Percentiles rank a stretch among this genome's conserved stretches.
Evolutionary conservation across 495 filamentous ascomycete species (phyloP).

Genomic region (Penicillium coffeae): DNA sequence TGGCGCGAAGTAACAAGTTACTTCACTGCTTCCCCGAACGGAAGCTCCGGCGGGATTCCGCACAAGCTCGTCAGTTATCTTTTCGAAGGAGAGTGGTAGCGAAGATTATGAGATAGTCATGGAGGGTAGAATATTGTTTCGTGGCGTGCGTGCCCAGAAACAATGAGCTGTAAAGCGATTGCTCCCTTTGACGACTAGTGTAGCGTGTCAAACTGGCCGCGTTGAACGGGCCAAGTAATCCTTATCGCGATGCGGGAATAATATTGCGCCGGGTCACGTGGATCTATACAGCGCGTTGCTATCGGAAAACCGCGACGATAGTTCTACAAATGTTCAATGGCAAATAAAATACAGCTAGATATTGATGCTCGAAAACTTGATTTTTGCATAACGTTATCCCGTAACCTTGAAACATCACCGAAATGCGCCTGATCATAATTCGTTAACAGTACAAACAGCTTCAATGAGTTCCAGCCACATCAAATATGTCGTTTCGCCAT

Average conservation of each 20-base stretch:
- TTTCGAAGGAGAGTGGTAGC: too few relatives aligned
- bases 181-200: not conserved
- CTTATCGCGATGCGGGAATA: slow-evolving; percentile 21
- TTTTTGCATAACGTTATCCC: not conserved
- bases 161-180: slow-evolving; percentile 1
- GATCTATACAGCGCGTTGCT: too few relatives aligned
- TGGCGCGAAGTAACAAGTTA: too few relatives aligned
- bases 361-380: not conserved
- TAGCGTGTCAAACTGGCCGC: not conserved
- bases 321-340: too few relatives aligned
- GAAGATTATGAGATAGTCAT: slow-evolving; percentile 8
- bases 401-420: not conserved
- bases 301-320: too few relatives aligned
- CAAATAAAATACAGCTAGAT: not conserved
- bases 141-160: not conserved
- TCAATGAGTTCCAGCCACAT: slow-evolving; percentile 42
- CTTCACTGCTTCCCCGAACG: not conserved
- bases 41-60: slow-evolving; percentile 1
- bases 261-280: slow-evolving; percentile 22
- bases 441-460: not conserved
- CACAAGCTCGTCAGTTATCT: not conserved
- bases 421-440: slow-evolving; percentile 4
- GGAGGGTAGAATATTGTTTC: slow-evolving; percentile 4
- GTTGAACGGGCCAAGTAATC: slow-evolving; percentile 19
- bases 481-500: slow-evolving; percentile 87